phyloP scores from a whole-genome alignment of 345 rosid genomes.

The Euphorbia pulcherrima region DNA sequence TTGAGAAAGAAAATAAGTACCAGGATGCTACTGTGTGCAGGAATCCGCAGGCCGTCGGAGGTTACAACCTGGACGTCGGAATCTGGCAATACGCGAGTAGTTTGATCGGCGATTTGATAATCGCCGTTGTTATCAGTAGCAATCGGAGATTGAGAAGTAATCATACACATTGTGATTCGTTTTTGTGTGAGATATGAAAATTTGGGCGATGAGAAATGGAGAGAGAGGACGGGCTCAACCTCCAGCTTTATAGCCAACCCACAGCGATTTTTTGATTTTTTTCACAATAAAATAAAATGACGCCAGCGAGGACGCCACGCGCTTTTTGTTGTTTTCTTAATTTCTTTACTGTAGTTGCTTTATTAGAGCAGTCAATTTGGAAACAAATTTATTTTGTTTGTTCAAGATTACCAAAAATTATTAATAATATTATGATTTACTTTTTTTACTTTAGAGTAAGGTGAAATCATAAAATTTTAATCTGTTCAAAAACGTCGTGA shows the following conservation, averaged over 20 bases:
- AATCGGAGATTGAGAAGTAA: not conserved
- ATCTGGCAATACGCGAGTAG: constrained; percentile 31
- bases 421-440: too few relatives aligned
- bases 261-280: not conserved
- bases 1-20: constrained; percentile 26
- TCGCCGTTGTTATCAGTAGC: not conserved
- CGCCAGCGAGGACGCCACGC: not conserved
- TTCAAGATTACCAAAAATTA: too few relatives aligned
- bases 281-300: too few relatives aligned
- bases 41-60: constrained; percentile 63
- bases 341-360: too few relatives aligned
- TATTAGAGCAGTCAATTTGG: not conserved
- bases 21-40: constrained; percentile 61
- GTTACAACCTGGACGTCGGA: constrained; percentile 64
- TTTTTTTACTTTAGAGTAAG: too few relatives aligned
- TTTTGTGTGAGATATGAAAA: not conserved
- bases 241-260: constrained; percentile 10
- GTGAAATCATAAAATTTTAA: too few relatives aligned
- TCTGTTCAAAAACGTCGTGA: too few relatives aligned
- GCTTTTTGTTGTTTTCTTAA: not conserved
- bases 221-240: too few relatives aligned
- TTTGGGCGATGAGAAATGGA: not conserved
- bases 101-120: constrained; percentile 12
- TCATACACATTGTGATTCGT: not conserved
- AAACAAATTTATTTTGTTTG: too few relatives aligned